A percentile compares a stretch with the other conserved stretches of the same genome.
phyloP scores from a whole-genome alignment of 331 rosid genomes.

The Malus hybrid region DNA sequence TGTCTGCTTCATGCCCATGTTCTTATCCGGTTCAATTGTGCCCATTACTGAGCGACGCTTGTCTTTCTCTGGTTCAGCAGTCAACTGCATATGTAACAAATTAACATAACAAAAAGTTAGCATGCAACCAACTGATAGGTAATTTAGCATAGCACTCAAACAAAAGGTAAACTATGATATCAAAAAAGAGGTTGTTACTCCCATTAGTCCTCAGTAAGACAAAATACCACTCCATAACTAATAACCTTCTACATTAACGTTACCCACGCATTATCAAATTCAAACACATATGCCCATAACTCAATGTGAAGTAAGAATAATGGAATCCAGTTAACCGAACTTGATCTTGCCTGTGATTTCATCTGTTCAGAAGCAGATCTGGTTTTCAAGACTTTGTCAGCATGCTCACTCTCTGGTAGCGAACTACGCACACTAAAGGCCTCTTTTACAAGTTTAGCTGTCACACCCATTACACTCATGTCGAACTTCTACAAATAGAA shows the following conservation, averaged over 20 bases:
- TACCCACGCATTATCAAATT: too few relatives aligned
- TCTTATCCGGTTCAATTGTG: conserved; percentile 33
- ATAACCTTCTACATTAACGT: too few relatives aligned
- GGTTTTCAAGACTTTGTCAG: conserved; percentile 24
- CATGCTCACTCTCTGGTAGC: conserved; percentile 26
- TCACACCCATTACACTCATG: conserved; percentile 33
- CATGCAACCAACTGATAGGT: not conserved
- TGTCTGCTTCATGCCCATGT: conserved; percentile 28
- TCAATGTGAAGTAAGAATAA: too few relatives aligned
- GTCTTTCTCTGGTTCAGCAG: conserved; percentile 43
- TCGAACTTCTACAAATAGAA: conserved; percentile 41
- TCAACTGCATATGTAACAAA: conserved; percentile 19
- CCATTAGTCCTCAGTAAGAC: too few relatives aligned
- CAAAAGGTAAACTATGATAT: not conserved
- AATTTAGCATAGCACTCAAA: not conserved
- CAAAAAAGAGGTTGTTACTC: not conserved
- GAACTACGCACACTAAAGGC: conserved; percentile 30
- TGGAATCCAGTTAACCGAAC: not conserved
- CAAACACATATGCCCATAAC: too few relatives aligned
- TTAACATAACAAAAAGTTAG: not conserved
- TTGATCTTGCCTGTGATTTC: conserved; percentile 43
- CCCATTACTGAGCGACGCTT: conserved; percentile 22
- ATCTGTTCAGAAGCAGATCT: conserved; percentile 37
- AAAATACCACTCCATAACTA: too few relatives aligned
- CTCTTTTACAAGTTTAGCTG: conserved; percentile 34